Evolutionary conservation across 768 basidiomycete genomes (phyloP).

Genomic region (Rhodotorula diobovata): DNA sequence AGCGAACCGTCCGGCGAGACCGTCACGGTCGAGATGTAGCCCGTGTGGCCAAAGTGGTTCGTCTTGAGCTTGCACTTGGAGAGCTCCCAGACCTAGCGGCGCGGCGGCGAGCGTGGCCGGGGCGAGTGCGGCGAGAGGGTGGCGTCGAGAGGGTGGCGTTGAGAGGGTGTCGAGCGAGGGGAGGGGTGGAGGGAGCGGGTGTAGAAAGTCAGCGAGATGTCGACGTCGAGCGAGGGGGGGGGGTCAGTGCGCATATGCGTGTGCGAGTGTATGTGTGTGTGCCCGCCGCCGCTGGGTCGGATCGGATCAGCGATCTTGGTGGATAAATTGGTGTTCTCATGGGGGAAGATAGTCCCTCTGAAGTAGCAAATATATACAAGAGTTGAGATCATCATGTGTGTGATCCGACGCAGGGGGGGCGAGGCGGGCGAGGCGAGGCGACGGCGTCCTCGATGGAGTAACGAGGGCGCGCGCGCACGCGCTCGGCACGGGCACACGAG

Average conservation of each 20-base stretch:
- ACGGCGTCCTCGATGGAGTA: not conserved
- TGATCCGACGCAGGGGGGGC: not conserved
- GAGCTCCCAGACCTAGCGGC: constrained; percentile 99
- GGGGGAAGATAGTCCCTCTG: constrained; percentile 57
- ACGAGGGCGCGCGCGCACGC: not conserved
- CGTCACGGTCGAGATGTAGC: constrained; percentile 97
- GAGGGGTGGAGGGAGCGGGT: constrained; percentile 28
- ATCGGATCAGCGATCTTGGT: constrained; percentile 71
- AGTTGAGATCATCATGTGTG: constrained; percentile 46
- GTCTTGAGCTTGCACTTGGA: constrained; percentile 99
- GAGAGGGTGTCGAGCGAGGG: too few relatives aligned
- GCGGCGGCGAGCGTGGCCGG: too few relatives aligned
- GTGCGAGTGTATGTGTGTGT: not conserved
- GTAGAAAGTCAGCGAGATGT: constrained; percentile 8
- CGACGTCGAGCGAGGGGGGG: too few relatives aligned
- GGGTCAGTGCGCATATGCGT: too few relatives aligned
- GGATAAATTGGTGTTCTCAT: constrained; percentile 67
- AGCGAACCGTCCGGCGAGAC: constrained; percentile 98
- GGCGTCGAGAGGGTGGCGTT: too few relatives aligned
- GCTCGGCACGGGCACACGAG: not conserved
- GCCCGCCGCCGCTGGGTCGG: too few relatives aligned
- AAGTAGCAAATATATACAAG: constrained; percentile 78
- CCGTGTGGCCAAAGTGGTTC: constrained; percentile 99
- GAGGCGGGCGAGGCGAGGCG: constrained; percentile 4
- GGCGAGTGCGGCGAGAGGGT: too few relatives aligned